These are phyloP conservation scores for Fusarium sp. DNA, from an alignment of 2,329 filamentous ascomycete genomes.

Conservation along the genomic window DNA sequence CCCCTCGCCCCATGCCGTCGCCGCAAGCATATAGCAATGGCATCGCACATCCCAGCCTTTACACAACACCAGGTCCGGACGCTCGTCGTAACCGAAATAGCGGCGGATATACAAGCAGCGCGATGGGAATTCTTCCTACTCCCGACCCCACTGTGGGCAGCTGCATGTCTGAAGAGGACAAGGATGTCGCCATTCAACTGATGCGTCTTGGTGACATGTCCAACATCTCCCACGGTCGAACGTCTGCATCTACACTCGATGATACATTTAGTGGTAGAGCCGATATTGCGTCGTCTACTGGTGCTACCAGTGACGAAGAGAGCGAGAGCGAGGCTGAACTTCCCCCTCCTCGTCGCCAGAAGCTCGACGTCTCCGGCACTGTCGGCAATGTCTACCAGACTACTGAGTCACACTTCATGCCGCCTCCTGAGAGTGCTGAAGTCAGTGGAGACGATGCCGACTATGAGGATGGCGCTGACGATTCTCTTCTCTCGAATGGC, in stretches of 20 bases:
- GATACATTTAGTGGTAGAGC: constrained; percentile 93
- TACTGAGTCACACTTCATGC: constrained; percentile 66
- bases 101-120: constrained; percentile 64
- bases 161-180: constrained; percentile 94
- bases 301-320: constrained; percentile 83
- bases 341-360: constrained; percentile 70
- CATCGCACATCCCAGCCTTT: constrained; percentile 63
- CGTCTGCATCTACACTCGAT: constrained; percentile 91
- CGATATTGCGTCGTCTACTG: constrained; percentile 85
- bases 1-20: constrained; percentile 81
- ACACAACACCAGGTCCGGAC: constrained; percentile 72
- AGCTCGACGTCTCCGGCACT: constrained; percentile 60
- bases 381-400: constrained; percentile 64
- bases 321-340: constrained; percentile 74
- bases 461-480: constrained; percentile 51
- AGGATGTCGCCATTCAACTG: constrained; percentile 94
- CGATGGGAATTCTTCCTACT: constrained; percentile 79
- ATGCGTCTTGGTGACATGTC: constrained; percentile 96
- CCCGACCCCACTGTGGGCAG: constrained; percentile 97
- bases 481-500: constrained; percentile 53
- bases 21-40: constrained; percentile 79
- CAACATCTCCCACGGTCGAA: constrained; percentile 92
- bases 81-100: constrained; percentile 75
- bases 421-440: constrained; percentile 62
- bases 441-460: constrained; percentile 54